Evolutionary conservation across 2,329 filamentous ascomycete genomes (phyloP), one percentile per base, ranked within the genome.

Genomic region (Gliomastix tumulicola): DNA sequence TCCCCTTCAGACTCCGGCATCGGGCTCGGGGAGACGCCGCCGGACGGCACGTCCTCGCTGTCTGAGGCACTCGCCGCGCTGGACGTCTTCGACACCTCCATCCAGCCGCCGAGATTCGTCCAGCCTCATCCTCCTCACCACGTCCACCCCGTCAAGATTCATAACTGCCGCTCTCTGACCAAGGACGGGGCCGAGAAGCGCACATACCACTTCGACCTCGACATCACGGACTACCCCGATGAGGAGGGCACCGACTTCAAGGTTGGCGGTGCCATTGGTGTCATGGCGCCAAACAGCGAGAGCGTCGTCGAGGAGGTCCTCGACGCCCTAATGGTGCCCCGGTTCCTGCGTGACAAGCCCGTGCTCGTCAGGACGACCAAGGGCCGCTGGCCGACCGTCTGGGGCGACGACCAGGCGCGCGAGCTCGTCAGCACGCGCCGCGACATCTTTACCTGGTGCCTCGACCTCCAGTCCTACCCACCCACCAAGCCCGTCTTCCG

Each of bases 121-220:
- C 88, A 95, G 56, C 92, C 92, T 19, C 92, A 98, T 57, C 88
- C 88, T 39, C 92, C 92, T 1, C 92, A 94, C 61, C 74, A 90
- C 46, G 88, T 97, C 42, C 94, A 85, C 61, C 84, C 88, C 2
- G 89, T 90, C n/a, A 87, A 81, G 44, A 76, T 98, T 32, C 83
- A 88, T 60, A 81, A 81, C 49, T 78, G 88, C 3, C 82, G 92
- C 38, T 88, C 95, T 61, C 66, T 98, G 55, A 98, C 92, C 11
- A 84, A 79, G 55, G 70, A 77, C 18, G 90, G 90, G 17, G 92
- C 92, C 6, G 88, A 95, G 69, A 98, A 98, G 76, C 77, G 90
- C 42, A 98, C 92, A 0, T 95, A 90, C 59, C 92, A 98, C 62
- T 97, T 97, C 51, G 92, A 97, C 51, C 78, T 98, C 31, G 92